phyloP scores from a whole-genome alignment of 1,284 basidiomycete genomes.

The Irpex rosettiformis region DNA sequence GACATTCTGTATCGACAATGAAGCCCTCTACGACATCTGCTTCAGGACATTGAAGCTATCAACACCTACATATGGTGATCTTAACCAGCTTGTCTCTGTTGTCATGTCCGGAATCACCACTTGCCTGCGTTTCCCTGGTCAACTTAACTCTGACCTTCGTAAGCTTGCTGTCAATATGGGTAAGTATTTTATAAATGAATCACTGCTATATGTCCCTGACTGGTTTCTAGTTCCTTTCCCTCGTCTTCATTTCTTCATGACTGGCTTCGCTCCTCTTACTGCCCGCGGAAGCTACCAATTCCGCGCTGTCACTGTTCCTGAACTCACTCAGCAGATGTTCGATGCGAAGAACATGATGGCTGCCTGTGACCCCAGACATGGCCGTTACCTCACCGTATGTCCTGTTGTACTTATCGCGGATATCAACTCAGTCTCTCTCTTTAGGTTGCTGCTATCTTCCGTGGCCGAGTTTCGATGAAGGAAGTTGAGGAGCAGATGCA shows the following conservation, averaged over 20 bases:
- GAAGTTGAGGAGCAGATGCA: slow-evolving; percentile 99
- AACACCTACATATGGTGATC: slow-evolving; percentile 93
- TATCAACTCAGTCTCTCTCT: too few relatives aligned
- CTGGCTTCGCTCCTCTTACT: slow-evolving; percentile 93
- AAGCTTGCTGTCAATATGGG: slow-evolving; percentile 99
- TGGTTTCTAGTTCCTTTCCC: slow-evolving; percentile 81
- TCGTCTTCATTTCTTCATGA: slow-evolving; percentile 99
- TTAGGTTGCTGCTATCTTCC: slow-evolving; percentile 95
- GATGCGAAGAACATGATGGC: slow-evolving; percentile 99
- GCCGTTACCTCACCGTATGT: slow-evolving; percentile 86
- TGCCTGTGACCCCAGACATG: slow-evolving; percentile 92
- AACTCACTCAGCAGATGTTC: slow-evolving; percentile 98
- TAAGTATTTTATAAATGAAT: slow-evolving; percentile 33
- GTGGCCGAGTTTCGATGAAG: slow-evolving; percentile 98
- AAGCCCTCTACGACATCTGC: slow-evolving; percentile 98
- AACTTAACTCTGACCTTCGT: slow-evolving; percentile 95
- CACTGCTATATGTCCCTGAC: not conserved
- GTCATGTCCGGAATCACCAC: slow-evolving; percentile 99
- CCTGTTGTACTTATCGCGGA: too few relatives aligned
- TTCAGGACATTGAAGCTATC: slow-evolving; percentile 94
- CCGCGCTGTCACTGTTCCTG: slow-evolving; percentile 93
- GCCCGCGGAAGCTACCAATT: slow-evolving; percentile 92
- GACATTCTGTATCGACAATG: slow-evolving; percentile 97
- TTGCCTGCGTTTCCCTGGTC: slow-evolving; percentile 96
- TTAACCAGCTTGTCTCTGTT: slow-evolving; percentile 95